A percentile compares a stretch with the other conserved stretches of the same genome.
phyloP scores from a whole-genome alignment of 2,329 filamentous ascomycete species.

The Aspergillus latus region DNA sequence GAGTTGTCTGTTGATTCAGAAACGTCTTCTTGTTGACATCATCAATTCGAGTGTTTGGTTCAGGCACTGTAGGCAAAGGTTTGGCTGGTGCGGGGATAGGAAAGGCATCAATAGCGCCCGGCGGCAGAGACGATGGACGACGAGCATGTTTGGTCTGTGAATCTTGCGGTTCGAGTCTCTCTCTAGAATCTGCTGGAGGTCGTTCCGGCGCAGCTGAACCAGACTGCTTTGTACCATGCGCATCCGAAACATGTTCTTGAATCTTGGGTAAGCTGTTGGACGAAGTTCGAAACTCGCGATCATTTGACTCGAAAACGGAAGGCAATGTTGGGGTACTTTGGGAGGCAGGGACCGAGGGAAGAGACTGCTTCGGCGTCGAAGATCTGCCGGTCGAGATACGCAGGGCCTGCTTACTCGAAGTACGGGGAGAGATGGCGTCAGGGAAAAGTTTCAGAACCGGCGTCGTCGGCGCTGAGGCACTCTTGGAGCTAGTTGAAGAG shows the following conservation, averaged over 20 bases:
- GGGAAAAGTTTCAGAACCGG: constrained; percentile 36
- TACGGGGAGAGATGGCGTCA: constrained; percentile 32
- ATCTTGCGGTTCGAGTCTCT: constrained; percentile 4
- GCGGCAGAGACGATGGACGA: constrained; percentile 27
- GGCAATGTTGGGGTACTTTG: constrained; percentile 4
- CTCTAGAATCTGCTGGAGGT: not conserved
- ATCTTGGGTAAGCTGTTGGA: constrained; percentile 2
- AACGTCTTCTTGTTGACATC: constrained; percentile 9
- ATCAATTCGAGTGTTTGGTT: constrained; percentile 15
- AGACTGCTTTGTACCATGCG: not conserved
- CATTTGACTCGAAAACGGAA: not conserved
- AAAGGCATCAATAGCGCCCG: constrained; percentile 32
- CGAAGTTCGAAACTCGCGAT: constrained; percentile 1
- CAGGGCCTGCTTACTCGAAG: constrained; percentile 30
- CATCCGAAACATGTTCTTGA: not conserved
- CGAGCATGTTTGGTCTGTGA: constrained; percentile 12
- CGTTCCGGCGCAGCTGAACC: not conserved
- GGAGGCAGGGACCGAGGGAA: constrained; percentile 4
- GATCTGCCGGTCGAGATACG: constrained; percentile 24
- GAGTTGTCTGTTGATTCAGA: not conserved
- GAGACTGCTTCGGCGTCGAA: constrained; percentile 12
- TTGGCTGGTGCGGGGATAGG: constrained; percentile 38
- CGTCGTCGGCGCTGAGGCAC: constrained; percentile 15
- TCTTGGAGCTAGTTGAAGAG: constrained; percentile 14
- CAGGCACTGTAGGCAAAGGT: constrained; percentile 36